Conservation (phyloP, 768 basidiomycete species). For the Suillus decipiens region DNA sequence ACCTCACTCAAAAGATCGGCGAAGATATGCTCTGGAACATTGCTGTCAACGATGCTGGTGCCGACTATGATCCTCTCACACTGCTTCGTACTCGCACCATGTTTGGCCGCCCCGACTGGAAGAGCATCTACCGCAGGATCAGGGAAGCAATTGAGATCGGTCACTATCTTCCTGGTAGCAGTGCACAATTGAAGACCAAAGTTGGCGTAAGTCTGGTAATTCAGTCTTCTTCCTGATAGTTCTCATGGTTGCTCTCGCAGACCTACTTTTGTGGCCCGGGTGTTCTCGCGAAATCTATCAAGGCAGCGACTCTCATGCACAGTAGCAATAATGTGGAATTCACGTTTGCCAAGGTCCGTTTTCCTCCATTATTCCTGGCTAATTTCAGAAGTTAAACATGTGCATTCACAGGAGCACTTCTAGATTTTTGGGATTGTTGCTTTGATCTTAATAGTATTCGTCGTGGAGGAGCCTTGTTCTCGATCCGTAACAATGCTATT, state of each 20-base stretch:
- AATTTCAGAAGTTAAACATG: conserved; percentile 2
- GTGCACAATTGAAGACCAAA: conserved; percentile 77
- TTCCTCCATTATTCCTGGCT: conserved; percentile 17
- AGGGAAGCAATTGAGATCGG: conserved; percentile 79
- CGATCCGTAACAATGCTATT: background rate
- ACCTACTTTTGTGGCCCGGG: conserved; percentile 91
- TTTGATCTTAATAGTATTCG: background rate
- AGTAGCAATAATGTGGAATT: conserved; percentile 64
- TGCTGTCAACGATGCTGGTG: conserved; percentile 82
- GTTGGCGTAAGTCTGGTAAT: conserved; percentile 63
- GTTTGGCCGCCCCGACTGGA: conserved; percentile 93
- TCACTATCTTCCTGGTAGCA: conserved; percentile 77
- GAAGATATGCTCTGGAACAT: conserved; percentile 94
- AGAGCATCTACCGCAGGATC: conserved; percentile 74
- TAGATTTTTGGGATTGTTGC: conserved; percentile 24
- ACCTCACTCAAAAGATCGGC: conserved; percentile 82
- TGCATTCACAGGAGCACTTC: conserved; percentile 56
- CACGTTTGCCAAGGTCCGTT: conserved; percentile 76
- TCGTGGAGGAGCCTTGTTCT: background rate
- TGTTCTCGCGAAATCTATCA: conserved; percentile 73
- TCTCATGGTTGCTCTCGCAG: conserved; percentile 34
- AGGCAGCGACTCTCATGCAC: conserved; percentile 63
- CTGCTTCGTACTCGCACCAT: conserved; percentile 85
- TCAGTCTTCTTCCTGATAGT: conserved; percentile 10
- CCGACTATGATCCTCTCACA: conserved; percentile 87